phyloP scores from a whole-genome alignment of 768 basidiomycete species.

The Lentinula lateritia region DNA sequence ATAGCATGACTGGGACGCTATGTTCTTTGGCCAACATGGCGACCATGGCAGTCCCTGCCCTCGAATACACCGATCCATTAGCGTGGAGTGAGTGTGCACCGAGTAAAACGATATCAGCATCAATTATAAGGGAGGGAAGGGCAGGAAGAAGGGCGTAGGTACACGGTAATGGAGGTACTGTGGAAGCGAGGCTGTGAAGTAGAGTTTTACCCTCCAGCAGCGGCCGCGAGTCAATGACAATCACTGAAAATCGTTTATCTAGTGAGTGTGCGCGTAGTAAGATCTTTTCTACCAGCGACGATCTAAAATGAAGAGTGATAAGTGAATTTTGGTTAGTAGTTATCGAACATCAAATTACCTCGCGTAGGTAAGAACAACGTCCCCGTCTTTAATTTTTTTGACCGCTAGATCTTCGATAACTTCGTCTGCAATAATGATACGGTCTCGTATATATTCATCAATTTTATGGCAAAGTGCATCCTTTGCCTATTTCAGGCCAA shows the following conservation, averaged over 20 bases:
- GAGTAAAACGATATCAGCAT: constrained; percentile 79
- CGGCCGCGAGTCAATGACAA: constrained; percentile 93
- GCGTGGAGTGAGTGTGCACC: constrained; percentile 94
- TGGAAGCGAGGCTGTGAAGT: constrained; percentile 60
- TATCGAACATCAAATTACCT: constrained; percentile 40
- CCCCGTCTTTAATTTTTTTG: constrained; percentile 92
- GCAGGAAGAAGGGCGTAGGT: constrained; percentile 92
- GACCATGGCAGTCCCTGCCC: constrained; percentile 92
- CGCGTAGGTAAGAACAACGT: constrained; percentile 90
- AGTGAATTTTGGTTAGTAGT: background rate
- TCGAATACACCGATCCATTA: constrained; percentile 89
- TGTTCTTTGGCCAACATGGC: constrained; percentile 93
- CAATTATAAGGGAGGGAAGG: constrained; percentile 70
- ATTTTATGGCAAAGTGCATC: constrained; percentile 78
- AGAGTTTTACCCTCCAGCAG: constrained; percentile 88
- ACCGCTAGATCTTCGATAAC: constrained; percentile 87
- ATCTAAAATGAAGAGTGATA: constrained; percentile 40
- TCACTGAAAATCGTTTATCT: constrained; percentile 80
- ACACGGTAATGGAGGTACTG: constrained; percentile 62
- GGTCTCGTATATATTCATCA: constrained; percentile 89
- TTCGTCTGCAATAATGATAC: constrained; percentile 88
- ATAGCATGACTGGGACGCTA: constrained; percentile 90
- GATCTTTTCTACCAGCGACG: constrained; percentile 91
- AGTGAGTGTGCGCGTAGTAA: constrained; percentile 69
- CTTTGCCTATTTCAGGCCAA: constrained; percentile 62